Evolutionary conservation across 202 grass and related monocot species (phyloP).

Genomic region (Hordeum pubiflorum): DNA sequence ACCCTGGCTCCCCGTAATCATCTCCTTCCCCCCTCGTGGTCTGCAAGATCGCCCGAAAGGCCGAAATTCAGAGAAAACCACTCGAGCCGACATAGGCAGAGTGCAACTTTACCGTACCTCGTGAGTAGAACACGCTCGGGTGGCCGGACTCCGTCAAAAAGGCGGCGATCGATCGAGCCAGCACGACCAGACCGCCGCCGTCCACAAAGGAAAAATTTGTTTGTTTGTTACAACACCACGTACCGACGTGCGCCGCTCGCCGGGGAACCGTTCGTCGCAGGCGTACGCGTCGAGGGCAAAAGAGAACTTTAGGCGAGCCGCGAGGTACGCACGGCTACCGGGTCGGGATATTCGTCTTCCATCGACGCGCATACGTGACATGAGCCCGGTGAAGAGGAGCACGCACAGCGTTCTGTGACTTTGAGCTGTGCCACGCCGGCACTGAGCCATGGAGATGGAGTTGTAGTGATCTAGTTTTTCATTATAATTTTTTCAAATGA

Average conservation of each 20-base stretch:
- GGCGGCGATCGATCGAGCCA: background rate
- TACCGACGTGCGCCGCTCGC: background rate
- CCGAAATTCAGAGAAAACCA: background rate
- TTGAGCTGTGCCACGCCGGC: too few species aligned
- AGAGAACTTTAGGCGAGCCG: background rate
- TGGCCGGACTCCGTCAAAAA: constrained; percentile 40
- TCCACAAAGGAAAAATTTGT: background rate
- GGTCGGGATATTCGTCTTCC: background rate
- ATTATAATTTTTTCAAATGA: too few species aligned
- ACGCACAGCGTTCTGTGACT: too few species aligned
- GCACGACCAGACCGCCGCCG: constrained; percentile 24
- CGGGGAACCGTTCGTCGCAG: background rate
- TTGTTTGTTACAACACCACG: constrained; percentile 14
- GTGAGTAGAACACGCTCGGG: background rate
- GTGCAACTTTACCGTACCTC: constrained; percentile 43
- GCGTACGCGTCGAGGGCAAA: constrained; percentile 10
- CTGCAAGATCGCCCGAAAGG: constrained; percentile 7
- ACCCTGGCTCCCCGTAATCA: background rate
- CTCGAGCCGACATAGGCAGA: constrained; percentile 25
- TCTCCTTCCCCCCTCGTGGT: constrained; percentile 19
- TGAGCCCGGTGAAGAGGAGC: background rate
- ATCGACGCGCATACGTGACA: background rate
- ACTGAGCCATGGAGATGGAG: too few species aligned
- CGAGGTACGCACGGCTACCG: background rate
- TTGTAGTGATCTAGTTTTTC: too few species aligned